These are phyloP conservation scores for Sodiomyces alkalinus DNA, from an alignment of 2,329 filamentous ascomycete species.

Conservation along the genomic window DNA sequence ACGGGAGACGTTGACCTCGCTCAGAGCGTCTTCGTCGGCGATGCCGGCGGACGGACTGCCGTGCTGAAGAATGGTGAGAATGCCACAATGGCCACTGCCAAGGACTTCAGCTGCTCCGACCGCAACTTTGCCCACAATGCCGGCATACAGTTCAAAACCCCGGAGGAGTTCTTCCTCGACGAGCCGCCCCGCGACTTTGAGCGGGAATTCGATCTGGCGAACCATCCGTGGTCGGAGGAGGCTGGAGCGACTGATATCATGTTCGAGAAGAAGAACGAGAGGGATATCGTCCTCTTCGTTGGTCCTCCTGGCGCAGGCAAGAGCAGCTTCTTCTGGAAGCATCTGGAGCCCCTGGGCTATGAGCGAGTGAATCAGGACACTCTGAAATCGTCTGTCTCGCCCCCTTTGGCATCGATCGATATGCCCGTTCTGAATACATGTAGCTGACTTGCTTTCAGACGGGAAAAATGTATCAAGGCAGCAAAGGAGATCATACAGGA, in stretches of 20 bases:
- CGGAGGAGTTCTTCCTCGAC: conserved; percentile 79
- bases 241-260: conserved; percentile 18
- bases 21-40: conserved; percentile 73
- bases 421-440: rapidly evolving
- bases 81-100: conserved; percentile 25
- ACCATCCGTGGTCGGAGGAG: conserved; percentile 30
- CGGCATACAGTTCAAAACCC: conserved; percentile 66
- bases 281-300: conserved; percentile 73
- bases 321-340: conserved; percentile 73
- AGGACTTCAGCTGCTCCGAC: conserved; percentile 52
- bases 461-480: conserved; percentile 55
- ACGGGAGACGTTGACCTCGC: conserved; percentile 48
- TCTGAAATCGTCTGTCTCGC: conserved; percentile 52
- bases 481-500: conserved; percentile 50
- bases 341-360: conserved; percentile 66
- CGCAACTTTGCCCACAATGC: conserved; percentile 76
- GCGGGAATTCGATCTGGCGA: conserved; percentile 55
- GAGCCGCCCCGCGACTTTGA: conserved; percentile 49
- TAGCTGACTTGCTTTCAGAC: conserved; percentile 16
- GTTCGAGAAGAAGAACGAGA: conserved; percentile 44
- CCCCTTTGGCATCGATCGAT: too few relatives aligned
- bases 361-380: conserved; percentile 80
- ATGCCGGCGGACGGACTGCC: conserved; percentile 54
- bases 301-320: conserved; percentile 86
- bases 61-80: conserved; percentile 30